These are phyloP conservation scores for Isoetes taiwanensis DNA, from an alignment of 75 land plant species.

Conservation along the genomic window DNA sequence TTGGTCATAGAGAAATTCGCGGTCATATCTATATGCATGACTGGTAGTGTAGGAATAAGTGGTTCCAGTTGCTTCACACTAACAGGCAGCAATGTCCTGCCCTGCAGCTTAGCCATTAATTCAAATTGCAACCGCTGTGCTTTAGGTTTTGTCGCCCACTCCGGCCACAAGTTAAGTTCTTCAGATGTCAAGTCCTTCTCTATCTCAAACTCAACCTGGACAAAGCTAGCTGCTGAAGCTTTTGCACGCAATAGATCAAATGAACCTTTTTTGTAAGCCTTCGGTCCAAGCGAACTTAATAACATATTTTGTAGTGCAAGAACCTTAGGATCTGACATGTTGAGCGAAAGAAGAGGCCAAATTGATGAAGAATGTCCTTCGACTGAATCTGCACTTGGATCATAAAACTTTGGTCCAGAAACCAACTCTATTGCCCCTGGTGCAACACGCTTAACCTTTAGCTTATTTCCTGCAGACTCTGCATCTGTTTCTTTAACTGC, in stretches of 20 bases:
- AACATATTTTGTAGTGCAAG: conserved; percentile 54
- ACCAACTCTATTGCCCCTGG: conserved; percentile 83
- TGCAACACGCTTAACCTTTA: conserved; percentile 83
- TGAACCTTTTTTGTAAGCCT: conserved; percentile 43
- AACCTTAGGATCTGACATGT: conserved; percentile 53
- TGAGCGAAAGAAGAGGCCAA: conserved; percentile 79
- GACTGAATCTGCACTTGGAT: not conserved
- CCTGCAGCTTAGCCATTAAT: conserved; percentile 70
- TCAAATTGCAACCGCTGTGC: conserved; percentile 58
- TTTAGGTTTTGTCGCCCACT: conserved; percentile 84
- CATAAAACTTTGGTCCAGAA: conserved; percentile 5
- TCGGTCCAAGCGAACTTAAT: conserved; percentile 38
- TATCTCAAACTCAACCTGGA: conserved; percentile 61
- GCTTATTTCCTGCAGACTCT: conserved; percentile 18
- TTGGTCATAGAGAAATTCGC: too few relatives aligned
- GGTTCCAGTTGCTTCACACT: conserved; percentile 43
- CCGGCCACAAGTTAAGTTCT: conserved; percentile 21
- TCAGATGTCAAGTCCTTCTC: conserved; percentile 50
- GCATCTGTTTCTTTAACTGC: conserved; percentile 31
- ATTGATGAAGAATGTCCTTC: not conserved
- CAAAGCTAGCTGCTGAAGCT: conserved; percentile 60
- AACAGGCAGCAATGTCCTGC: conserved; percentile 48
- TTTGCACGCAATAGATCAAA: conserved; percentile 65
- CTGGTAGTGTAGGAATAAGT: not conserved
- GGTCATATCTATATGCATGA: too few relatives aligned